A percentile compares a stretch with the other conserved stretches of the same genome.
Conservation (phyloP, 1,284 basidiomycete species). For the Ceratobasidium sp. region DNA sequence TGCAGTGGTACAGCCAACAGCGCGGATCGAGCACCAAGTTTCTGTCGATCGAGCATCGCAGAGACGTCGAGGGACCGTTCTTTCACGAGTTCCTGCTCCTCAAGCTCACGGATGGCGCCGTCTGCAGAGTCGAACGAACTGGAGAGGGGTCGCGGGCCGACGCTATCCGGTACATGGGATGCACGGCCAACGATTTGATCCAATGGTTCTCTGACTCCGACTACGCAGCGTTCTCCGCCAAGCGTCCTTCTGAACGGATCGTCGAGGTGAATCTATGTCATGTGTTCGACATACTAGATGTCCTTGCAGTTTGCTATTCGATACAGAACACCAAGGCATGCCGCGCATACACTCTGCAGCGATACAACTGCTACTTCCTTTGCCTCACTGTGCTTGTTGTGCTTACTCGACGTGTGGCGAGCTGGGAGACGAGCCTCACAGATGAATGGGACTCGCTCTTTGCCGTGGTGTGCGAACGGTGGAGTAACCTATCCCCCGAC, state of each 20-base stretch:
- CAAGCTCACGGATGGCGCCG: no score
- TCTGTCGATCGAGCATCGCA: no score
- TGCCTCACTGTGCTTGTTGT: neutral
- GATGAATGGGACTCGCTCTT: neutral
- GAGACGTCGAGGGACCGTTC: no score
- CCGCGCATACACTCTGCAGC: conserved; percentile 5
- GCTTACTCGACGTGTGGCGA: neutral
- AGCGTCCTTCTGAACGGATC: neutral
- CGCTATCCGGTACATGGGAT: conserved; percentile 17
- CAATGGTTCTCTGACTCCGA: neutral
- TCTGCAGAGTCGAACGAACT: neutral
- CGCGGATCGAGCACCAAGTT: no score
- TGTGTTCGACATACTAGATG: neutral
- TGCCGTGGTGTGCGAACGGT: neutral
- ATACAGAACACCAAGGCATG: neutral
- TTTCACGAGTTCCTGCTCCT: no score
- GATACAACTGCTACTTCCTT: conserved; percentile 2
- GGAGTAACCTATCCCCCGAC: neutral
- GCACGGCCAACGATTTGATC: conserved; percentile 12
- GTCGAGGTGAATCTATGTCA: neutral
- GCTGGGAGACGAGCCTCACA: neutral
- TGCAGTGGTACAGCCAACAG: no score
- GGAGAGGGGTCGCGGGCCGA: conserved; percentile 7
- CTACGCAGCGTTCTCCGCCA: neutral
- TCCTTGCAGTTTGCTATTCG: neutral